Percentiles rank a stretch among this genome's conserved stretches.
Evolutionary conservation across 1,284 basidiomycete genomes (phyloP).

Genomic region (Boletus semigastroideus): DNA sequence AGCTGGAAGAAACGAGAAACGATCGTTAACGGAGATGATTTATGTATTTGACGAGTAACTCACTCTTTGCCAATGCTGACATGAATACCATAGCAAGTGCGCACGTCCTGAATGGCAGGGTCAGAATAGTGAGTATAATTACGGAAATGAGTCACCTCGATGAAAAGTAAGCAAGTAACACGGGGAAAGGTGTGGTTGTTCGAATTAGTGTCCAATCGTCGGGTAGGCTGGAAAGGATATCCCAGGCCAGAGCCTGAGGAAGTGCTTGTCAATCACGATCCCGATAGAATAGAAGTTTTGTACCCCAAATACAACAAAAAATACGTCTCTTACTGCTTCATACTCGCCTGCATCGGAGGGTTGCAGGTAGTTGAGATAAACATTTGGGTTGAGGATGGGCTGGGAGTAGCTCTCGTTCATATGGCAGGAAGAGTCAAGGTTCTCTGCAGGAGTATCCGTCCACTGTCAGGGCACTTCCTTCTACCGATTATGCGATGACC

Average conservation of each 20-base stretch:
- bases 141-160: constrained; percentile 23
- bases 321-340: constrained; percentile 21
- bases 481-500: background rate
- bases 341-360: constrained; percentile 22
- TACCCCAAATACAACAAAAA: constrained; percentile 27
- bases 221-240: constrained; percentile 26
- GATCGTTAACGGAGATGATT: background rate
- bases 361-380: constrained; percentile 30
- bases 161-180: constrained; percentile 27
- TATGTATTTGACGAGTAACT: background rate
- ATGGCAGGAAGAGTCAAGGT: background rate
- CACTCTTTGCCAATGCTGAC: constrained; percentile 22
- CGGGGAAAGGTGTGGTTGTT: constrained; percentile 11
- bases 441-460: background rate
- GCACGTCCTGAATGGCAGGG: constrained; percentile 12
- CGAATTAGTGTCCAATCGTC: constrained; percentile 19
- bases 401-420: constrained; percentile 11
- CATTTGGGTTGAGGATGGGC: constrained; percentile 20
- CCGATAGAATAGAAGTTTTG: background rate
- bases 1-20: constrained; percentile 8
- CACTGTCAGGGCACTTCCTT: too few relatives aligned
- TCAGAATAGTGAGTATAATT: constrained; percentile 3
- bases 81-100: constrained; percentile 22
- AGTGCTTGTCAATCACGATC: constrained; percentile 6
- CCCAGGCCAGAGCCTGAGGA: constrained; percentile 25